phyloP scores from a whole-genome alignment of 257 asterid genomes.

The Gentiana straminea region DNA sequence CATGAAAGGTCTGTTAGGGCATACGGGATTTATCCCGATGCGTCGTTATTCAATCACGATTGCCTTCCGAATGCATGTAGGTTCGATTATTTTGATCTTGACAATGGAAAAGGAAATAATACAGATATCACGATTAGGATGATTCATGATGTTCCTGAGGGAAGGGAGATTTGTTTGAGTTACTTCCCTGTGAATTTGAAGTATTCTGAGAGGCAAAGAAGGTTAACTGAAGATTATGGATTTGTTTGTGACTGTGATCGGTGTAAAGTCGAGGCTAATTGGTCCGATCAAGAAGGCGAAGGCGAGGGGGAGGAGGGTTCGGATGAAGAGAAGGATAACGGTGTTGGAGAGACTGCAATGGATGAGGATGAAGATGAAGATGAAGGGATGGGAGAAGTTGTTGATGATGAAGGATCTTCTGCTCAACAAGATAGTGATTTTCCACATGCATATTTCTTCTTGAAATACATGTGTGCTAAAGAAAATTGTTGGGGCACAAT shows the following conservation, averaged over 20 bases:
- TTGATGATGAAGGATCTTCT: constrained; percentile 17
- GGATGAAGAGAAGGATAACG: constrained; percentile 6
- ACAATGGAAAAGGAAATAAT: constrained; percentile 14
- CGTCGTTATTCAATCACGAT: constrained; percentile 90
- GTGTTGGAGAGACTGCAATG: constrained; percentile 18
- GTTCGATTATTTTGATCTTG: constrained; percentile 70
- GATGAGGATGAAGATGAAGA: constrained; percentile 28
- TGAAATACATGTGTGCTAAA: constrained; percentile 62
- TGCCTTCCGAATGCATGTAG: constrained; percentile 95
- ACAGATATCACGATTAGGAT: constrained; percentile 57
- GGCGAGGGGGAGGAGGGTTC: constrained; percentile 24
- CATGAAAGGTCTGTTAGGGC: constrained; percentile 79
- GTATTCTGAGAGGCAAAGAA: constrained; percentile 66
- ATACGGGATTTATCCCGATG: constrained; percentile 68
- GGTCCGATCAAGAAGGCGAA: constrained; percentile 74
- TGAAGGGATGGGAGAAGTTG: constrained; percentile 25
- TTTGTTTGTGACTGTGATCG: constrained; percentile 79
- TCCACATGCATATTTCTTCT: constrained; percentile 83
- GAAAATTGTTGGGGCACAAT: constrained; percentile 84
- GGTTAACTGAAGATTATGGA: constrained; percentile 83
- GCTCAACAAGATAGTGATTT: constrained; percentile 38
- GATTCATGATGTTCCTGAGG: constrained; percentile 65
- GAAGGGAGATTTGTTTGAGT: constrained; percentile 77
- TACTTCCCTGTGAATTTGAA: constrained; percentile 80
- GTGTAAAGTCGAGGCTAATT: constrained; percentile 82